A percentile compares a stretch with the other conserved stretches of the same genome.
phyloP scores from a whole-genome alignment of 495 filamentous ascomycete species.

The Lichenothelia convexa region DNA sequence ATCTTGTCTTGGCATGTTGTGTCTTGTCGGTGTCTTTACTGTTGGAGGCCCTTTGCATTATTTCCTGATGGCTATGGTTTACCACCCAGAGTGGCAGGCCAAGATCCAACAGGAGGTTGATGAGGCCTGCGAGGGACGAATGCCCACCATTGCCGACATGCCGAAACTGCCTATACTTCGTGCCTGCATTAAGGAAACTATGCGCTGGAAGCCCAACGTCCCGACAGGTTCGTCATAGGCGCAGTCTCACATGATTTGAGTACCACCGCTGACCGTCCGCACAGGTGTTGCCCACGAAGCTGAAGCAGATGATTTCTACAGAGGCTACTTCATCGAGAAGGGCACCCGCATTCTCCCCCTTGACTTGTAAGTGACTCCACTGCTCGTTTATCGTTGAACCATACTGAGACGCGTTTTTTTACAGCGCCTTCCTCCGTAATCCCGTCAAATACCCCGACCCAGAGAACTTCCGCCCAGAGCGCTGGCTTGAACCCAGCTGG shows the following conservation, averaged over 20 bases:
- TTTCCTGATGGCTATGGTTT: constrained; percentile 11
- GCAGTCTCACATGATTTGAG: not conserved
- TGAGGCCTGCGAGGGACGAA: constrained; percentile 6
- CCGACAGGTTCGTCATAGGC: constrained; percentile 23
- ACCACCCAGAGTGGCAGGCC: constrained; percentile 11
- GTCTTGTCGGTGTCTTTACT: constrained; percentile 13
- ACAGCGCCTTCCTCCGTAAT: constrained; percentile 9
- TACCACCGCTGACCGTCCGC: not conserved
- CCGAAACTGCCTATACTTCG: constrained; percentile 26
- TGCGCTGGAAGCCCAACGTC: constrained; percentile 40
- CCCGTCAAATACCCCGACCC: constrained; percentile 19
- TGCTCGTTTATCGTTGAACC: not conserved
- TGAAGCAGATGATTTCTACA: constrained; percentile 12
- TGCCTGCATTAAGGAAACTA: constrained; percentile 39
- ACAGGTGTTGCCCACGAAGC: constrained; percentile 8
- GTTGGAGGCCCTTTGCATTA: constrained; percentile 6
- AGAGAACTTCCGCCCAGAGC: constrained; percentile 27
- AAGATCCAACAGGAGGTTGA: constrained; percentile 8
- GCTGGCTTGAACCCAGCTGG: constrained; percentile 32
- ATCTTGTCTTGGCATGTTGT: constrained; percentile 12
- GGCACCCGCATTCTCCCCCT: constrained; percentile 28
- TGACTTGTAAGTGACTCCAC: constrained; percentile 6
- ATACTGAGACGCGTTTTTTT: not conserved
- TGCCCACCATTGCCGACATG: constrained; percentile 16
- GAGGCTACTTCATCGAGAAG: constrained; percentile 25